phyloP scores from a whole-genome alignment of 2,329 filamentous ascomycete genomes.

The Botrytis porri region DNA sequence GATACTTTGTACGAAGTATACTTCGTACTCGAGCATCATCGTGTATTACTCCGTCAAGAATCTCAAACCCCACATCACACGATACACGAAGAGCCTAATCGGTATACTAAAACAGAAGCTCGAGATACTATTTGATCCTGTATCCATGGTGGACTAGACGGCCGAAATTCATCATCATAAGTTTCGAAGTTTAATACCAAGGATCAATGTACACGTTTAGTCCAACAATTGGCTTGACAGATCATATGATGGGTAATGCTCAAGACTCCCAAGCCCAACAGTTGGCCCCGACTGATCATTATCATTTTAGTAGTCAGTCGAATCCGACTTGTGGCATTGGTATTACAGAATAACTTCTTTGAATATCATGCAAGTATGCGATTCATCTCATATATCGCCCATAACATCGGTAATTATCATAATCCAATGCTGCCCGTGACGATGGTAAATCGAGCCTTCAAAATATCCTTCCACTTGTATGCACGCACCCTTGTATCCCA shows the following conservation, averaged over 20 bases:
- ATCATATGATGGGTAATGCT: background rate
- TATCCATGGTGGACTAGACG: background rate
- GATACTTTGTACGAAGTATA: no score
- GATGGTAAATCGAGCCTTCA: background rate
- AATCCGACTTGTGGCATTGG: background rate
- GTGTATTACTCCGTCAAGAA: background rate
- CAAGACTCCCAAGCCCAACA: background rate
- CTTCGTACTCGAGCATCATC: background rate
- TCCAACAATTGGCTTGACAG: background rate
- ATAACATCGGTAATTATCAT: background rate
- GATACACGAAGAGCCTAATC: background rate
- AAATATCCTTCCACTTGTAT: background rate
- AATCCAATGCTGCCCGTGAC: background rate
- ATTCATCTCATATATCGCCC: background rate
- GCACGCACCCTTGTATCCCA: slow-evolving; percentile 11
- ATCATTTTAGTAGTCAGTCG: background rate
- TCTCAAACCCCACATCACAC: background rate
- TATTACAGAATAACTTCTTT: background rate
- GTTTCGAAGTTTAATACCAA: background rate
- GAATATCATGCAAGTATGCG: background rate
- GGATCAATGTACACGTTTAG: background rate
- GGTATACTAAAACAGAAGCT: background rate
- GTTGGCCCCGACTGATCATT: background rate
- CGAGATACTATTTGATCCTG: background rate
- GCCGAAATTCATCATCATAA: background rate